These are phyloP conservation scores for Pyrenophora teres DNA, from an alignment of 2,329 filamentous ascomycete genomes.

Conservation along the genomic window DNA sequence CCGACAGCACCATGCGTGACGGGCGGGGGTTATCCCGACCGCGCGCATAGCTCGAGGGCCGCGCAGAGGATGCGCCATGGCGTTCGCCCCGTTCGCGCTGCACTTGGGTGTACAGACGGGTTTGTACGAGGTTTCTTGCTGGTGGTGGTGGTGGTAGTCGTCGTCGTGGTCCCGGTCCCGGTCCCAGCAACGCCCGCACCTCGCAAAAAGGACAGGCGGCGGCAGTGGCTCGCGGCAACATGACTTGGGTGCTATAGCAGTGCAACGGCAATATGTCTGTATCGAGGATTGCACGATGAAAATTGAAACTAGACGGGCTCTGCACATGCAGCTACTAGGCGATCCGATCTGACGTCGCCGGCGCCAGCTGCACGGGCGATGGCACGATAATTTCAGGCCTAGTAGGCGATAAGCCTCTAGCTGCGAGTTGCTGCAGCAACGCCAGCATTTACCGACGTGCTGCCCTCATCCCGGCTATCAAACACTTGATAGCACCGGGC, in stretches of 20 bases:
- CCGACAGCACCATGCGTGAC: slow-evolving; percentile 57
- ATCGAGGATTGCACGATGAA: not conserved
- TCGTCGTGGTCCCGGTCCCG: too few species aligned
- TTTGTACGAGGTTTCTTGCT: slow-evolving; percentile 19
- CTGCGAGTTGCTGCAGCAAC: slow-evolving; percentile 32
- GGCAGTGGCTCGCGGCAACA: slow-evolving; percentile 40
- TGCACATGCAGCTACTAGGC: not conserved
- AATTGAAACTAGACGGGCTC: too few species aligned
- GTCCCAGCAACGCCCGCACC: slow-evolving; percentile 33
- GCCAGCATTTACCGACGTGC: slow-evolving; percentile 9
- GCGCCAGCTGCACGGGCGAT: slow-evolving; percentile 11
- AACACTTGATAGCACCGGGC: slow-evolving; percentile 26
- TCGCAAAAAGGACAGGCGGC: slow-evolving; percentile 53
- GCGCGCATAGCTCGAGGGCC: slow-evolving; percentile 9
- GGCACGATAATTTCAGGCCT: slow-evolving; percentile 4
- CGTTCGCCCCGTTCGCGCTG: slow-evolving; percentile 22
- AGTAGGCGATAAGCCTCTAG: slow-evolving; percentile 13
- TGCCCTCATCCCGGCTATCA: slow-evolving; percentile 32
- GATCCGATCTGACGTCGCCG: slow-evolving; percentile 8
- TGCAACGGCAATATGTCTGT: not conserved
- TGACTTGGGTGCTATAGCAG: not conserved
- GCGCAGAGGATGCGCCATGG: slow-evolving; percentile 1
- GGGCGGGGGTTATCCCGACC: slow-evolving; percentile 36
- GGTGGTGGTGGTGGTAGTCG: not conserved
- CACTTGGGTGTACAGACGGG: slow-evolving; percentile 45